Conservation (phyloP, 495 filamentous ascomycete species). For the Xylaria scruposa region DNA sequence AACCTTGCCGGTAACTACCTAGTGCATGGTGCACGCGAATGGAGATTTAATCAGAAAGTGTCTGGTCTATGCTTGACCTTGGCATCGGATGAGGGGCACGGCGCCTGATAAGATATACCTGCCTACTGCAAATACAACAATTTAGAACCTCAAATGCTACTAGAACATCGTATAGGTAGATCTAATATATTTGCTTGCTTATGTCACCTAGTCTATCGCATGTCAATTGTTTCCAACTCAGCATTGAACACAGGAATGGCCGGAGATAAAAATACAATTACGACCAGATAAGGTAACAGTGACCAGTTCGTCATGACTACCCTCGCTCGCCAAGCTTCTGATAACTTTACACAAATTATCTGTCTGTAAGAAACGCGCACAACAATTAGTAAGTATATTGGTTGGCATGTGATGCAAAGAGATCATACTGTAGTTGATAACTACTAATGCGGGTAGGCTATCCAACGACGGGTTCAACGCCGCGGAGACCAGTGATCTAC, state of each 20-base stretch:
- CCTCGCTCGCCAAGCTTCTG: not conserved
- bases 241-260: not conserved
- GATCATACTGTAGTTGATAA: too few species aligned
- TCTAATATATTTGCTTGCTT: not conserved
- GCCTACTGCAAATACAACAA: not conserved
- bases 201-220: not conserved
- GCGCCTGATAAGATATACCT: not conserved
- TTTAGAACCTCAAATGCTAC: not conserved
- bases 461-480: not conserved
- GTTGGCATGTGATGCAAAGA: too few species aligned
- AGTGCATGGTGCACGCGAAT: slow-evolving; percentile 1
- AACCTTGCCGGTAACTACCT: not conserved
- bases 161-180: not conserved
- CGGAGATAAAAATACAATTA: not conserved
- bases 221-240: not conserved
- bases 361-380: not conserved
- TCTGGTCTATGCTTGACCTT: not conserved
- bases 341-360: not conserved
- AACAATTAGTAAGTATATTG: too few species aligned
- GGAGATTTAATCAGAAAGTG: not conserved
- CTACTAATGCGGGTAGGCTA: not conserved
- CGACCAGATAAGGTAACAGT: not conserved
- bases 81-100: not conserved
- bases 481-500: not conserved
- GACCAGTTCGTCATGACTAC: not conserved